Evolutionary conservation across 2,329 filamentous ascomycete genomes (phyloP).

Genomic region (Blastomyces percursus): DNA sequence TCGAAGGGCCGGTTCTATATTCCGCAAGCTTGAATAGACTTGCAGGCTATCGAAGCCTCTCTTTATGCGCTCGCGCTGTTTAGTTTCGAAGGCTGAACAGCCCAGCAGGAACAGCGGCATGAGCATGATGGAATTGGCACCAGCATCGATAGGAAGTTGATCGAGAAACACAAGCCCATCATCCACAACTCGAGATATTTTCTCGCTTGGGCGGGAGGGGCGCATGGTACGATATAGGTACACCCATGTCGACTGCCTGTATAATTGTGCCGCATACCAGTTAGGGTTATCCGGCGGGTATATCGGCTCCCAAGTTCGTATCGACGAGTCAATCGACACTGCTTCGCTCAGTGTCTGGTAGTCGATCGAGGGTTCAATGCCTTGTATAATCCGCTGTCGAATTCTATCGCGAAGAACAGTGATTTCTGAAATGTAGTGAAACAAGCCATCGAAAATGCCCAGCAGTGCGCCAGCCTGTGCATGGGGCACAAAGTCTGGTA

Average conservation of each 20-base stretch:
- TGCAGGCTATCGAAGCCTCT: slow-evolving; percentile 45
- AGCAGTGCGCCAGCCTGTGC: slow-evolving; percentile 52
- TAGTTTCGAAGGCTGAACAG: slow-evolving; percentile 47
- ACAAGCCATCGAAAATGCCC: slow-evolving; percentile 72
- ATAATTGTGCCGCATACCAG: slow-evolving; percentile 48
- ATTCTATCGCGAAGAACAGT: slow-evolving; percentile 66
- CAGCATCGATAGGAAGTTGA: slow-evolving; percentile 43
- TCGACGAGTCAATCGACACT: slow-evolving; percentile 61
- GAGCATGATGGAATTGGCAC: slow-evolving; percentile 48
- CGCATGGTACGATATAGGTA: slow-evolving; percentile 53
- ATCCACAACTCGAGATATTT: slow-evolving; percentile 48
- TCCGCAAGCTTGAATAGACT: slow-evolving; percentile 46
- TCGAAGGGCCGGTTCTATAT: slow-evolving; percentile 46
- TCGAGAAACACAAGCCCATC: slow-evolving; percentile 48
- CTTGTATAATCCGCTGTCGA: slow-evolving; percentile 52
- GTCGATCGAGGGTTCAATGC: slow-evolving; percentile 58
- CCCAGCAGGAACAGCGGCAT: slow-evolving; percentile 53
- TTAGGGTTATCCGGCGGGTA: slow-evolving; percentile 43
- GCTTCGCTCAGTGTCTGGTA: slow-evolving; percentile 62
- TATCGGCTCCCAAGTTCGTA: slow-evolving; percentile 61
- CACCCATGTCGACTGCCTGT: slow-evolving; percentile 53
- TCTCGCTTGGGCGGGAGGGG: slow-evolving; percentile 44
- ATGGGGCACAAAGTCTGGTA: slow-evolving; percentile 45
- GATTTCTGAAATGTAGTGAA: slow-evolving; percentile 67
- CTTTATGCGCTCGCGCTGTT: slow-evolving; percentile 46